phyloP scores from a whole-genome alignment of 2,329 filamentous ascomycete species.

The Penicillium fuscoglaucum region DNA sequence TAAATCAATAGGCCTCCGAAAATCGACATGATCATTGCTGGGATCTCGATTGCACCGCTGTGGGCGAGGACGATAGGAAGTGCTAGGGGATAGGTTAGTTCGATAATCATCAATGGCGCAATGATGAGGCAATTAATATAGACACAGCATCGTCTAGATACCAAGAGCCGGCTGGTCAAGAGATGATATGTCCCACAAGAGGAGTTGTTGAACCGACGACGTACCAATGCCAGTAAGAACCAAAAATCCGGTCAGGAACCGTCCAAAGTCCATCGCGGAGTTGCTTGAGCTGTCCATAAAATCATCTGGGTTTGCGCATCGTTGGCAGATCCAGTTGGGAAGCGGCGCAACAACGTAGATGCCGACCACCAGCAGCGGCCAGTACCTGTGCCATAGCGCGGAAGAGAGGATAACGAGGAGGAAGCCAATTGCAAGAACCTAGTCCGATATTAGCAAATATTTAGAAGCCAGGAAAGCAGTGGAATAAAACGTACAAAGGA shows the following conservation, averaged over 20 bases:
- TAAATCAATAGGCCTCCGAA: slow-evolving; percentile 92
- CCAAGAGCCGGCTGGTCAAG: background rate
- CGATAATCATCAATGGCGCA: background rate
- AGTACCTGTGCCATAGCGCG: slow-evolving; percentile 91
- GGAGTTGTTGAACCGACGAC: slow-evolving; percentile 40
- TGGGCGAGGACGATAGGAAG: slow-evolving; percentile 87
- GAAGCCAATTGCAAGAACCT: slow-evolving; percentile 96
- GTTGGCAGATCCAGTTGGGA: slow-evolving; percentile 92
- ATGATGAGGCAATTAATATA: background rate
- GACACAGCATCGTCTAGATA: background rate
- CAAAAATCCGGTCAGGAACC: slow-evolving; percentile 92
- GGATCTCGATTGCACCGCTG: slow-evolving; percentile 73
- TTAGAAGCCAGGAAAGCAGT: background rate
- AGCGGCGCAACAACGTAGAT: slow-evolving; percentile 92
- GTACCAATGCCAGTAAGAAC: slow-evolving; percentile 96
- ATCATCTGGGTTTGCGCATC: slow-evolving; percentile 89
- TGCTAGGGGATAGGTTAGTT: slow-evolving; percentile 54
- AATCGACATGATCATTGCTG: slow-evolving; percentile 94
- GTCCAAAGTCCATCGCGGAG: slow-evolving; percentile 85
- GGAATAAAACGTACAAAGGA: slow-evolving; percentile 72
- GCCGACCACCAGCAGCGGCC: slow-evolving; percentile 89
- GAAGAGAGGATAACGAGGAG: slow-evolving; percentile 98
- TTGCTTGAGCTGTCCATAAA: slow-evolving; percentile 84
- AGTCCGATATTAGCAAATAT: slow-evolving; percentile 5
- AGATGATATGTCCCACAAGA: background rate